Conservation (phyloP, 495 filamentous ascomycete species). For the Podospora anserina region DNA sequence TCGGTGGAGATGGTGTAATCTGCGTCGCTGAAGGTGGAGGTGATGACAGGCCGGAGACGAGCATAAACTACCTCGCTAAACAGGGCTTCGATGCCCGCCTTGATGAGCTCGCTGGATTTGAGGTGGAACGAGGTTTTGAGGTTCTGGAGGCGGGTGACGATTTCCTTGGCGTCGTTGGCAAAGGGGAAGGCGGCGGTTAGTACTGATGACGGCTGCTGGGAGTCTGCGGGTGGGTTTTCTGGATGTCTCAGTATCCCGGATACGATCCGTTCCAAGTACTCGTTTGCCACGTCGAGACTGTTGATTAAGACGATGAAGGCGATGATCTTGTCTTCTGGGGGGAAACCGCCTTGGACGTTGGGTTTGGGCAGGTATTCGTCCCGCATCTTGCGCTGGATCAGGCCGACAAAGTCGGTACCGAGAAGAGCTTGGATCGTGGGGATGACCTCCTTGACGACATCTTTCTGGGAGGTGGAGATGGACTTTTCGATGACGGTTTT, state of each 20-base stretch:
- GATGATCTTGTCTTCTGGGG: conserved; percentile 79
- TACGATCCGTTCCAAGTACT: conserved; percentile 87
- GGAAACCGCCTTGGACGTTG: conserved; percentile 68
- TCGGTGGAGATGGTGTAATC: conserved; percentile 63
- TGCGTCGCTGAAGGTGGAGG: conserved; percentile 86
- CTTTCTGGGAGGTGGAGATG: conserved; percentile 75
- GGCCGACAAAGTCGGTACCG: conserved; percentile 87
- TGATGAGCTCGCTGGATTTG: conserved; percentile 77
- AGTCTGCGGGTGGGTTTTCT: conserved; percentile 15
- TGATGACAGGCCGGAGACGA: conserved; percentile 77
- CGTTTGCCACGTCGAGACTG: conserved; percentile 83
- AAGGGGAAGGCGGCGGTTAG: conserved; percentile 69
- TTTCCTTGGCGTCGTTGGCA: conserved; percentile 64
- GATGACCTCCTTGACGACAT: conserved; percentile 71
- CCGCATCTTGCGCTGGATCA: conserved; percentile 96
- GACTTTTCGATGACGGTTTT: conserved; percentile 84
- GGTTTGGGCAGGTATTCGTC: conserved; percentile 86
- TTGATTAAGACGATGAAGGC: conserved; percentile 90
- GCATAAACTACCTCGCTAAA: conserved; percentile 87
- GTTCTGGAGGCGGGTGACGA: conserved; percentile 61
- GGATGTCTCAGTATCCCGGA: conserved; percentile 55
- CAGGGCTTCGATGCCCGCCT: conserved; percentile 75
- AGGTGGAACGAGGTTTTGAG: conserved; percentile 67
- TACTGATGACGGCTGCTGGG: conserved; percentile 23
- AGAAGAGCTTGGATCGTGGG: conserved; percentile 82